phyloP scores from a whole-genome alignment of 2,329 filamentous ascomycete species.

The Penicillium hesseltinei region DNA sequence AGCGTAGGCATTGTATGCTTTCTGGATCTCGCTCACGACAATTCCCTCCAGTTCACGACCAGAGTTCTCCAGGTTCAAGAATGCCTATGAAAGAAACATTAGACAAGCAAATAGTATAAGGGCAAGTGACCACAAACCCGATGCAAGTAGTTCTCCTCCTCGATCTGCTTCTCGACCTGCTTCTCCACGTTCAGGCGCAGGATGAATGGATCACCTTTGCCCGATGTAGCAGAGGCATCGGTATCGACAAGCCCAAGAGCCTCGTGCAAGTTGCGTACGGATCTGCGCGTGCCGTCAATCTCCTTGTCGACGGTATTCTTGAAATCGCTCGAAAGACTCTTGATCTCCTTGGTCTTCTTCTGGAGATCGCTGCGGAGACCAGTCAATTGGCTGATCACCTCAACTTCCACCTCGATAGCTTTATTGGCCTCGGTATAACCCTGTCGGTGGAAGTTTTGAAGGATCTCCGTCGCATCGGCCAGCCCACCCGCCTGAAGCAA shows the following conservation, averaged over 20 bases:
- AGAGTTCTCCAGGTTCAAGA: constrained; percentile 89
- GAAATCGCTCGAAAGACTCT: constrained; percentile 87
- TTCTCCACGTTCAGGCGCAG: constrained; percentile 81
- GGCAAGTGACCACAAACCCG: constrained; percentile 57
- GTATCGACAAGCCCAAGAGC: constrained; percentile 74
- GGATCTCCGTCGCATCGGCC: constrained; percentile 76
- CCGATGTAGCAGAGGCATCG: constrained; percentile 70
- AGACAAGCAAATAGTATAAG: constrained; percentile 17
- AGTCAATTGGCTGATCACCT: constrained; percentile 83
- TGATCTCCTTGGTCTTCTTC: constrained; percentile 98
- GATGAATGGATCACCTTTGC: constrained; percentile 90
- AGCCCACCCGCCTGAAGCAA: constrained; percentile 83
- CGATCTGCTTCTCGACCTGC: constrained; percentile 86
- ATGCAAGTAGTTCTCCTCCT: constrained; percentile 96
- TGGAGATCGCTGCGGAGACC: constrained; percentile 83
- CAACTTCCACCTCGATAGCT: constrained; percentile 83
- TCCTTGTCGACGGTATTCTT: constrained; percentile 96
- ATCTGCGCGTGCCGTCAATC: constrained; percentile 77
- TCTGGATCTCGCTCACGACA: constrained; percentile 95
- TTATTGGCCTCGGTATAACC: constrained; percentile 79
- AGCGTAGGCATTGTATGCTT: constrained; percentile 92
- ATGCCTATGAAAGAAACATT: constrained; percentile 60
- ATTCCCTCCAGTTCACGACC: constrained; percentile 94
- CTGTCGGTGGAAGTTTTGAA: constrained; percentile 79
- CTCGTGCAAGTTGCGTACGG: constrained; percentile 78